Evolutionary conservation across 2,329 filamentous ascomycete species (phyloP).

Genomic region (Leptosphaerulina australis): DNA sequence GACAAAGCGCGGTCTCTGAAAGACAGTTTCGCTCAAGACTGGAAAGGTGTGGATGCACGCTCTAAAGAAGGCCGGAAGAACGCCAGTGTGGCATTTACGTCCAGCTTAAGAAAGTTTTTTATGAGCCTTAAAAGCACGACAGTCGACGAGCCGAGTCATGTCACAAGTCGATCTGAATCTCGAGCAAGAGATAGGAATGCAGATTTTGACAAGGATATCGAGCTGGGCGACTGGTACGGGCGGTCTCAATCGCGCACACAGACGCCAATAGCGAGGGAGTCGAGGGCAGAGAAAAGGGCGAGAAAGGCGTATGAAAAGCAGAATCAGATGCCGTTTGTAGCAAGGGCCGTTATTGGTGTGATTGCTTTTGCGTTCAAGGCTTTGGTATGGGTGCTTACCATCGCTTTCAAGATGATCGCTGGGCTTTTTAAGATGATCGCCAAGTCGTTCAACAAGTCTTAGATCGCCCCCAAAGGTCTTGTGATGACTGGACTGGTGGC

Average conservation of each 20-base stretch:
- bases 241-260: constrained; percentile 24
- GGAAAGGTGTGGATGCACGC: constrained; percentile 28
- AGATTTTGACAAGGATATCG: constrained; percentile 47
- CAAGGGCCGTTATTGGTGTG: constrained; percentile 48
- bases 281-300: constrained; percentile 35
- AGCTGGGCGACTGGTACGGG: constrained; percentile 47
- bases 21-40: constrained; percentile 41
- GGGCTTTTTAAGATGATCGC: constrained; percentile 48
- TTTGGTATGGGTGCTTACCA: constrained; percentile 50
- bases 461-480: too few relatives aligned
- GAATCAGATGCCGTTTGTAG: constrained; percentile 48
- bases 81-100: constrained; percentile 25
- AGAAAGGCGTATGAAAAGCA: constrained; percentile 40
- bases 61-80: constrained; percentile 29
- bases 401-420: constrained; percentile 51
- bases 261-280: constrained; percentile 15
- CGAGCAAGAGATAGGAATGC: constrained; percentile 3
- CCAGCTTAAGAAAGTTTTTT: constrained; percentile 34
- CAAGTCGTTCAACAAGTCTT: constrained; percentile 3
- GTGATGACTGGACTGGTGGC: too few relatives aligned
- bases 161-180: constrained; percentile 11
- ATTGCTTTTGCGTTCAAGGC: constrained; percentile 52
- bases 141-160: constrained; percentile 17
- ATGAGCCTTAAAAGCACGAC: constrained; percentile 25
- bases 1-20: constrained; percentile 39